Base-by-base conservation (phyloP, 1,284 basidiomycete species). In the Neolentinus lepideus region DNA sequence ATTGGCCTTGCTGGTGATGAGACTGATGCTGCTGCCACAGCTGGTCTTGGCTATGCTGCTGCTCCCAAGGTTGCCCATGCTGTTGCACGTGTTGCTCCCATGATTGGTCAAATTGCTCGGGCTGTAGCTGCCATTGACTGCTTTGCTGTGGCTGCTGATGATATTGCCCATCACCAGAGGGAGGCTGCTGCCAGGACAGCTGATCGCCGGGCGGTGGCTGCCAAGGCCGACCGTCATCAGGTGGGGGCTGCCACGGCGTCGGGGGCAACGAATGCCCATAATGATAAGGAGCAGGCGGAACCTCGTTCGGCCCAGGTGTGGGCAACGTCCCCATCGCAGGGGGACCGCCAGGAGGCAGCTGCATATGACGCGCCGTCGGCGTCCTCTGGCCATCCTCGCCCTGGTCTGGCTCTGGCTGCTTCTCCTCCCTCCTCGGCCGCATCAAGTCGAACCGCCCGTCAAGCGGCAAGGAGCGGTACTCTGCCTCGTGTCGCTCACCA, bases 381-480 rank as follows among this genome's bases (percentile, higher is more conserved):
- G 59, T 55, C 11, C 55, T 54, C n/a, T 55, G 25, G 27, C 29
- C 36, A 16, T 53, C 55, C 33, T 24, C 19, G 47, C 29, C 35
- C 2, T 52, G n/a, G n/a, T n/a, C n/a, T n/a, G n/a, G 59, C 22
- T 63, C 55, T 14, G 57, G 58, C 25, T 45, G 55, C 55, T 66
- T 63, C 58, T 69, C 69, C 64, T 73, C 67, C 54, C 69, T 75
- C 60, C 71, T 74, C 1, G 83, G 89, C 31, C 84, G 79, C 76
- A 96, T 88, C 60, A 97, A 73, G 66, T 94, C 91, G 54, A 92
- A 76, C 48, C 93, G 81, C 1, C 94, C 94, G 53, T 92, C 89
- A 24, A 96, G 74, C 3, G 94, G 94, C 67, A 95, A 66, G 54
- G 81, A 87, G 38, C 74, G 76, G 65, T 94, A 95, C 58, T 83